Conservation (phyloP, 805 yeast species). For the Ogataea methylovora region DNA sequence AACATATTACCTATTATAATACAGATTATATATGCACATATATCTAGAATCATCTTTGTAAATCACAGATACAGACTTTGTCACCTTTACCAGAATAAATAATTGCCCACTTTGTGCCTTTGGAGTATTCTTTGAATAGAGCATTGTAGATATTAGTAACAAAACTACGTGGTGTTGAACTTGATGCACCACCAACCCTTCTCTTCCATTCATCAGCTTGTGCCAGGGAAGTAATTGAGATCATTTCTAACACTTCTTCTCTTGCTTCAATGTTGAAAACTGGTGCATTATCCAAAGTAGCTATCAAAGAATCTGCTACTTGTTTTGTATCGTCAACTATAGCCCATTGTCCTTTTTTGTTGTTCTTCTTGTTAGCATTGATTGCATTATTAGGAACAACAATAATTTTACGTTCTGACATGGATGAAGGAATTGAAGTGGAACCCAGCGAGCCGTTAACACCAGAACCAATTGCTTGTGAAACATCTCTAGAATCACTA, state of each 20-base stretch:
- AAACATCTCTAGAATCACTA: not conserved
- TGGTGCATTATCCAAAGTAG: constrained; percentile 52
- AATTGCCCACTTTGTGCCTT: constrained; percentile 70
- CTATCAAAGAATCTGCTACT: constrained; percentile 48
- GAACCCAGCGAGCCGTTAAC: no score
- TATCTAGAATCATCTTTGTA: constrained; percentile 42
- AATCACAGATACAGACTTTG: constrained; percentile 57
- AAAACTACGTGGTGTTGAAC: constrained; percentile 73
- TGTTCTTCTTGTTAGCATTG: constrained; percentile 65
- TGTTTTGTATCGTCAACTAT: constrained; percentile 65
- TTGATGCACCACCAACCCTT: constrained; percentile 77
- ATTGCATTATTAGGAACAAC: constrained; percentile 78
- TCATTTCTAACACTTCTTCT: constrained; percentile 82
- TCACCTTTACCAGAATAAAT: constrained; percentile 74
- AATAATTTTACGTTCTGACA: constrained; percentile 50
- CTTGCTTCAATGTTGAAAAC: constrained; percentile 71
- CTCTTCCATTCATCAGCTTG: constrained; percentile 80
- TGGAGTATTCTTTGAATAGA: constrained; percentile 62
- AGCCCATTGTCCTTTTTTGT: constrained; percentile 70
- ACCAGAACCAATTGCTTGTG: no score
- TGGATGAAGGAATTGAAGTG: no score
- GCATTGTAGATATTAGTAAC: constrained; percentile 67
- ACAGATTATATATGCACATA: not conserved
- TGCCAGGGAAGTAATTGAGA: constrained; percentile 64
- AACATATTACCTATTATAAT: no score